Evolutionary conservation across 176 grass and related monocot genomes (phyloP), one percentile per base, ranked within the genome.

Genomic region (Canna indica): DNA sequence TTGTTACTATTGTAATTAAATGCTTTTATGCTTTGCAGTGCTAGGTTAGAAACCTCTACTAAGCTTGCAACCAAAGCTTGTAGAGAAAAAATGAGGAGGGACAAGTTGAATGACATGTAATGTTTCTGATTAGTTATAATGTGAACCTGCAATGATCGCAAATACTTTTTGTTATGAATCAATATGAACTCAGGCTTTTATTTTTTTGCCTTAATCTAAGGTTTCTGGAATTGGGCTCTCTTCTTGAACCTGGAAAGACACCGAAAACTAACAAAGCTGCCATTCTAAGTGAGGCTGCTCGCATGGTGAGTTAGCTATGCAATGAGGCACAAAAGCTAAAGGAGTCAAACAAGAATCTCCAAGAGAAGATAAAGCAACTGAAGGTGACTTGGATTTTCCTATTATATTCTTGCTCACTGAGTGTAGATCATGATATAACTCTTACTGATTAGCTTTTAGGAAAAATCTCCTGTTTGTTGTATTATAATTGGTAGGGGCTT

Each of bases 301-400:
- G 78, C 52, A 78, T 78, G 27, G 78, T 99, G 46, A 72, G 84
- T 68, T 87, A 99, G 31, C 79, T 94, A 62, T 82, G 82, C 54
- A 71, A 39, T 60, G 95, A 99, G 63, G 53, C 90, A 86, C 66
- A 88, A 74, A 94, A 88, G 64, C 47, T 99, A 76, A 99, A 94
- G 56, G 90, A 99, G 35, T 94, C 90, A 59, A 94, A 94, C 72
- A 82, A 86, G 57, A 78, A 39, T 79, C 83, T 99, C 5, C 86
- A 99, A 82, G 95, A 94, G 75, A 99, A 99, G 78, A 99, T 99
- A 46, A 99, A 93, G 85, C 90, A 99, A 69, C 61, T 99, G n/a
- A 99, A 99, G 95, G 95, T 56, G 75, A 59, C 62, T 62, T 42
- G 24, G n/a, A 72, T 80, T 70, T 22, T 52, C 27, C 17, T 70